Evolutionary conservation across 1,139 yeast genomes (phyloP).

Genomic region (Protomyces inundatus): DNA sequence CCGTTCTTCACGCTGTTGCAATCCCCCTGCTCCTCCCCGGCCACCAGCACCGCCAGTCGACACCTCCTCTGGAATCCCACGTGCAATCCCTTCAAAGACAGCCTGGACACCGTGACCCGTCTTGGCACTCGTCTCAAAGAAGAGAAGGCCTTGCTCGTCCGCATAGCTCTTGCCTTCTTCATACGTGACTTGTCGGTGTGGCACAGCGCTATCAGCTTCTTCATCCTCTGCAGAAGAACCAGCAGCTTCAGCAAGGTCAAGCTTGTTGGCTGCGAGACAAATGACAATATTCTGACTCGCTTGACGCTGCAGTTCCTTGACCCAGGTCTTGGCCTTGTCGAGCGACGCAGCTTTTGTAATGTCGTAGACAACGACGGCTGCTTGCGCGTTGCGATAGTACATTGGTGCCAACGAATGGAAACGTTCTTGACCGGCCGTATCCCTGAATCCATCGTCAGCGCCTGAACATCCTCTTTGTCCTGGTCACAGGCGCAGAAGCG

Average conservation of each 20-base stretch:
- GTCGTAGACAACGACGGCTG: conserved; percentile 93
- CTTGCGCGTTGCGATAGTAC: conserved; percentile 98
- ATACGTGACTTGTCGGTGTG: conserved; percentile 68
- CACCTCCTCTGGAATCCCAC: conserved; percentile 21
- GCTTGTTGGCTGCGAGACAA: conserved; percentile 90
- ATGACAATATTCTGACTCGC: conserved; percentile 86
- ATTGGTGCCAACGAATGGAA: conserved; percentile 95
- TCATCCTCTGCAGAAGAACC: conserved; percentile 37
- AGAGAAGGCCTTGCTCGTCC: conserved; percentile 76
- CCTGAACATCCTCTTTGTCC: conserved; percentile 28
- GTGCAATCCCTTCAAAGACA: conserved; percentile 82
- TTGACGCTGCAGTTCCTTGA: conserved; percentile 90
- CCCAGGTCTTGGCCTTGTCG: conserved; percentile 99
- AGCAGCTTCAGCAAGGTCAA: conserved; percentile 49
- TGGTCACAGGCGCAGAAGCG: background rate
- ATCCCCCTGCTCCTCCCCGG: background rate
- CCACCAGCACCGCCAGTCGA: conserved; percentile 8
- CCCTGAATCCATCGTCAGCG: conserved; percentile 38
- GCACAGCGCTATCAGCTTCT: conserved; percentile 39
- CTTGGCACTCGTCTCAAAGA: conserved; percentile 94
- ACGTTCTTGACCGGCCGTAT: conserved; percentile 97
- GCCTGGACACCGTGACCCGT: conserved; percentile 87
- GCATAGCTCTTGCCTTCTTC: conserved; percentile 82
- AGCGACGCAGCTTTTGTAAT: conserved; percentile 96
- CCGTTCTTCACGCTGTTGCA: conserved; percentile 17